These are phyloP conservation scores for Suhomyces ambrosiae DNA, from an alignment of 1,139 yeast genomes.

Conservation along the genomic window DNA sequence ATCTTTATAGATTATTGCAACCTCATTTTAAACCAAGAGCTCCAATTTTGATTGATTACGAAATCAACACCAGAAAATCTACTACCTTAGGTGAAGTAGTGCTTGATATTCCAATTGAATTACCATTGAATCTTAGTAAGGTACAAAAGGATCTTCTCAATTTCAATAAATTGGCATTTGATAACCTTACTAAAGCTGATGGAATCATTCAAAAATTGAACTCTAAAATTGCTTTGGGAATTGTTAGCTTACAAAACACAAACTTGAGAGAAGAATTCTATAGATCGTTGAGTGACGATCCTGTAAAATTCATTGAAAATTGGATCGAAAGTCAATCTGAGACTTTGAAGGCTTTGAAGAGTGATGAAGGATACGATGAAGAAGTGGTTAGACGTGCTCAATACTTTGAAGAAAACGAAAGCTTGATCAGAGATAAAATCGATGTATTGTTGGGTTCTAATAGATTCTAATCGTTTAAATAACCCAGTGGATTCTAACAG, in stretches of 20 bases:
- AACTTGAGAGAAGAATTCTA: slow-evolving; percentile 58
- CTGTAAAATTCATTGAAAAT: slow-evolving; percentile 69
- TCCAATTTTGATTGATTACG: slow-evolving; percentile 77
- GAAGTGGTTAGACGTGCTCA: slow-evolving; percentile 83
- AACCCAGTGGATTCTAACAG: too few species aligned
- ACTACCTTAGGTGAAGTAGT: slow-evolving; percentile 81
- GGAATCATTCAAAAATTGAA: slow-evolving; percentile 58
- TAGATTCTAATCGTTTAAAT: slow-evolving; percentile 25
- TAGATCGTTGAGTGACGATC: slow-evolving; percentile 70
- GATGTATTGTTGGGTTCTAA: slow-evolving; percentile 61
- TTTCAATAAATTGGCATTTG: slow-evolving; percentile 42
- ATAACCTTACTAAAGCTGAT: slow-evolving; percentile 46
- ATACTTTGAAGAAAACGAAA: slow-evolving; percentile 73
- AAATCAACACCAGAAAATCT: slow-evolving; percentile 71
- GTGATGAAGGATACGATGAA: slow-evolving; percentile 90
- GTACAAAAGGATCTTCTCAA: slow-evolving; percentile 44
- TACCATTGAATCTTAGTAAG: slow-evolving; percentile 48
- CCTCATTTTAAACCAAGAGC: slow-evolving; percentile 69
- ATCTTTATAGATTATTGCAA: slow-evolving; percentile 67
- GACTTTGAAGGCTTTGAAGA: slow-evolving; percentile 72
- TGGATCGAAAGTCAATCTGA: slow-evolving; percentile 78
- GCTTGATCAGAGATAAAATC: slow-evolving; percentile 69
- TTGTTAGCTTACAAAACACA: slow-evolving; percentile 67
- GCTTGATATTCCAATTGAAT: slow-evolving; percentile 70
- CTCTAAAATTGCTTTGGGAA: slow-evolving; percentile 59